Evolutionary conservation across 257 asterid species (phyloP).

Genomic region (Plantago elongata): DNA sequence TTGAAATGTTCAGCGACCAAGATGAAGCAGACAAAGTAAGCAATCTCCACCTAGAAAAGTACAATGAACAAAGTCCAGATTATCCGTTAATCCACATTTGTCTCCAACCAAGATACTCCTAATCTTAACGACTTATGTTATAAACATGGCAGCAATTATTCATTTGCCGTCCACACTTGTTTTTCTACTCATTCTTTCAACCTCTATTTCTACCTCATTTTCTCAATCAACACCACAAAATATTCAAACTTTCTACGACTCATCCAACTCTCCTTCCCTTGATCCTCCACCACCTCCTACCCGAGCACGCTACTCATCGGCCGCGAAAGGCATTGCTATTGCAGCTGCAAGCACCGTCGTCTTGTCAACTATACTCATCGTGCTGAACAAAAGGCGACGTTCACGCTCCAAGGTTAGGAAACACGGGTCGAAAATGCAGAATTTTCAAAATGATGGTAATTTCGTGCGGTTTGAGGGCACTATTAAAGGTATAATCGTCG

Average conservation of each 20-base stretch:
- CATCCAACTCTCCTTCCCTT: constrained; percentile 21
- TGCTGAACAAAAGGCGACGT: constrained; percentile 26
- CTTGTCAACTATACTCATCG: constrained; percentile 39
- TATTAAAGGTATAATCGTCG: constrained; percentile 76
- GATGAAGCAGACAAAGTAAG: no score
- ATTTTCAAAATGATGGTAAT: constrained; percentile 14
- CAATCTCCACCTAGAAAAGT: no score
- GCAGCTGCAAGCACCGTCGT: constrained; percentile 57
- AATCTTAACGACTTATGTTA: no score
- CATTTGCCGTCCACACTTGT: not conserved
- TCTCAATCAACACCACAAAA: constrained; percentile 47
- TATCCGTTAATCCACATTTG: no score
- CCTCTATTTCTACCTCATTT: constrained; percentile 9
- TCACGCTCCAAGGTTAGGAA: constrained; percentile 21
- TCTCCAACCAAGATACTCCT: no score
- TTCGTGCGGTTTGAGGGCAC: constrained; percentile 55
- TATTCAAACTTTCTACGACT: constrained; percentile 47
- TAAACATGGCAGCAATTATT: no score
- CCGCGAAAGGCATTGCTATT: constrained; percentile 59
- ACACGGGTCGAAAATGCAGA: constrained; percentile 21
- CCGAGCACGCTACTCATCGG: constrained; percentile 40
- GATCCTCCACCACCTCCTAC: constrained; percentile 10
- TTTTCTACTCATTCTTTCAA: no score
- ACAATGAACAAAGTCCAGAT: no score
- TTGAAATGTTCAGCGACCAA: no score